Conservation (phyloP, 129 eudicot genomes). For the Escallonia rubra region DNA sequence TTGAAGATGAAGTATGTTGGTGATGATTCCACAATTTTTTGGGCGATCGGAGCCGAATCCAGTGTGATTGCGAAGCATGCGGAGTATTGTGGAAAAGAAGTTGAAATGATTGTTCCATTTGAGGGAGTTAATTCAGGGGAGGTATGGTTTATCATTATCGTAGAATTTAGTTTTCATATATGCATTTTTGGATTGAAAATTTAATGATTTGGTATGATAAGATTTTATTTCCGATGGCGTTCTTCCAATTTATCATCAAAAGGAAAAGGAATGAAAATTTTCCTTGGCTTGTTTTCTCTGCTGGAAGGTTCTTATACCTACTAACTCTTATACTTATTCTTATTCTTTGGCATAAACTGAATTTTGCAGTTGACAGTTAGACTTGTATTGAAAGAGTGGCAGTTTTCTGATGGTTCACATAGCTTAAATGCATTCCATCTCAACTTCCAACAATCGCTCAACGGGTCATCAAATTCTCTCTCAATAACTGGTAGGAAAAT, state of each 20-base stretch:
- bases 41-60: slow-evolving; percentile 85
- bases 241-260: too few relatives aligned
- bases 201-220: not conserved
- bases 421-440: slow-evolving; percentile 41
- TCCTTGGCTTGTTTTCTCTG: not conserved
- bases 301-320: not conserved
- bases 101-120: slow-evolving; percentile 88
- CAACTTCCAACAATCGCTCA: slow-evolving; percentile 38
- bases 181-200: not conserved
- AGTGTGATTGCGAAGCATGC: slow-evolving; percentile 71
- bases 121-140: slow-evolving; percentile 74
- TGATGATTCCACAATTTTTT: slow-evolving; percentile 94
- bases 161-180: too few relatives aligned
- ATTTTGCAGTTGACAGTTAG: slow-evolving; percentile 68
- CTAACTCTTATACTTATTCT: not conserved
- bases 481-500: slow-evolving; percentile 84
- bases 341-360: not conserved
- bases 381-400: slow-evolving; percentile 93
- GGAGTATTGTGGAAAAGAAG: slow-evolving; percentile 74
- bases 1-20: slow-evolving; percentile 64
- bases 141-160: slow-evolving; percentile 33
- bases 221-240: too few relatives aligned
- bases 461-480: slow-evolving; percentile 49
- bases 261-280: too few relatives aligned
- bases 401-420: slow-evolving; percentile 82